Evolutionary conservation across 2,329 filamentous ascomycete species (phyloP), one percentile per base, ranked within the genome.

Genomic region (Fusarium nanum): DNA sequence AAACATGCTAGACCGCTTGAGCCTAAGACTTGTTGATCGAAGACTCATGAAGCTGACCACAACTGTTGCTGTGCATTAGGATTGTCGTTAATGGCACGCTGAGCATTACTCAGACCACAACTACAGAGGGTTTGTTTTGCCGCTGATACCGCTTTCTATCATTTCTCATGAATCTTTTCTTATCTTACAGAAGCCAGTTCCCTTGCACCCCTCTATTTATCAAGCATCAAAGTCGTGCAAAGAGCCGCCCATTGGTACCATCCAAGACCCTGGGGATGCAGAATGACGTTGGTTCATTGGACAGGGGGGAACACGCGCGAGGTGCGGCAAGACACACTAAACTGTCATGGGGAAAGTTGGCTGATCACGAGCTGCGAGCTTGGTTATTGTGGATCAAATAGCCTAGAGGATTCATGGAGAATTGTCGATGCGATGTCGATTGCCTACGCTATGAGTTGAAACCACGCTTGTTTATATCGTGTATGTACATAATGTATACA

Each of bases 321-420:
- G 44, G 42, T 49, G 52, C 64, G 55, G 57, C 61, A 56, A 64
- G 69, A 67, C 61, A 64, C 69, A 57, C 73, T 75, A 75, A 50
- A 37, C 64, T 56, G 54, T 46, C 45, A 56, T 52, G 46, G 73
- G 73, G 54, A 56, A 56, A 48, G 47, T 45, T 62, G 28, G 47
- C 20, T 59, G 71, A 74, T 75, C 73, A 75, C 71, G 67, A 73
- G 73, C 72, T 46, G 61, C 42, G 57, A 73, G 64, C 63, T 72
- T 69, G 64, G 49, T 49, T 58, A 41, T 56, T 62, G 72, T 70
- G 72, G 72, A 63, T 54, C 68, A 63, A 45, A 50, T 18, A 70
- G 53, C 55, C 59, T 61, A 62, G 37, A 59, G 28, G 18, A 49
- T 50, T 46, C 54, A 68, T 63, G 48, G 34, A 37, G 34, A 37